These are phyloP conservation scores for Pseudonitzschia multistriata DNA, from an alignment of 108 stramenopile species.

Conservation along the genomic window DNA sequence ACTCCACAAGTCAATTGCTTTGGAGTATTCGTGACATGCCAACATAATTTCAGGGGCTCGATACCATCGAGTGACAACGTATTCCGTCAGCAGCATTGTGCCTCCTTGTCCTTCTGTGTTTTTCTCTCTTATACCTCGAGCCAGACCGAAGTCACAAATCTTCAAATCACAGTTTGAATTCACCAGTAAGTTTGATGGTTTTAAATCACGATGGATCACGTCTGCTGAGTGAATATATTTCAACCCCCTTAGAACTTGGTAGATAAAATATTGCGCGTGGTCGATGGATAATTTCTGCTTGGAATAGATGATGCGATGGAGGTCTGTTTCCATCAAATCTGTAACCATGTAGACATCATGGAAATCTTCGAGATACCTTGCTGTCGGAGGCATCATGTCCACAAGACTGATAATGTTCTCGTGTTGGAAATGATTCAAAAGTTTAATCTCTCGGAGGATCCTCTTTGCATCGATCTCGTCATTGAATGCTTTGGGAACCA, in stretches of 20 bases:
- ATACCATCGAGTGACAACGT: slow-evolving; percentile 98
- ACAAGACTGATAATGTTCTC: slow-evolving; percentile 89
- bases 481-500: slow-evolving; percentile 93
- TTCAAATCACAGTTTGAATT: slow-evolving; percentile 99
- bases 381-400: slow-evolving; percentile 87
- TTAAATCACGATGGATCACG: slow-evolving; percentile 97
- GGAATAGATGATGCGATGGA: slow-evolving; percentile 99
- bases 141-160: slow-evolving; percentile 99
- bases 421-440: slow-evolving; percentile 87
- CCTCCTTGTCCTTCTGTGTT: slow-evolving; percentile 43
- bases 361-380: slow-evolving; percentile 87
- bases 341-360: slow-evolving; percentile 96
- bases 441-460: slow-evolving; percentile 97
- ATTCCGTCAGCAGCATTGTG: slow-evolving; percentile 86
- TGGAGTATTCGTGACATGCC: slow-evolving; percentile 97
- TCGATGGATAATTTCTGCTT: slow-evolving; percentile 95
- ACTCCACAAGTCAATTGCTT: slow-evolving; percentile 95
- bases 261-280: slow-evolving; percentile 97
- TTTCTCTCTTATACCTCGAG: slow-evolving; percentile 79
- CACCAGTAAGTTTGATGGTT: slow-evolving; percentile 96
- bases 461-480: slow-evolving; percentile 99
- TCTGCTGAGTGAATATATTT: slow-evolving; percentile 99
- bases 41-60: slow-evolving; percentile 99
- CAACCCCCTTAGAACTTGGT: slow-evolving; percentile 94
- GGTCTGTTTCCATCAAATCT: slow-evolving; percentile 98